These are phyloP conservation scores for Dictyostelium discoideum DNA, from an alignment of 78 protist species.

Conservation along the genomic window DNA sequence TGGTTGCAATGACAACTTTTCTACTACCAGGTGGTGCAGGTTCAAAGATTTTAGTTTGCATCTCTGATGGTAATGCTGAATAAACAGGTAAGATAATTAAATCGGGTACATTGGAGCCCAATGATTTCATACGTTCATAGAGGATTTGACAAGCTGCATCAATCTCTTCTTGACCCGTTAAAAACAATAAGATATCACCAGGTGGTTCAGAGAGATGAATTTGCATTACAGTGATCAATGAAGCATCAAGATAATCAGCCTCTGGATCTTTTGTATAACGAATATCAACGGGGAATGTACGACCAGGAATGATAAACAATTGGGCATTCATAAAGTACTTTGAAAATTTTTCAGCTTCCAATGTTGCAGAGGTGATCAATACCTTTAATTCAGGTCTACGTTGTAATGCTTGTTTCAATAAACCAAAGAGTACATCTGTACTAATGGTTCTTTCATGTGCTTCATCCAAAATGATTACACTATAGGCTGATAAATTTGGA, in stretches of 20 bases:
- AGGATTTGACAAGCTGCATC: conserved; percentile 98
- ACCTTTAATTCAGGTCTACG: conserved; percentile 94
- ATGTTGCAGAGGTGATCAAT: conserved; percentile 99
- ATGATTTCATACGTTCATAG: conserved; percentile 96
- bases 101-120: conserved; percentile 93
- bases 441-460: conserved; percentile 99
- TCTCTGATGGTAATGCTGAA: conserved; percentile 95
- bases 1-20: conserved; percentile 93
- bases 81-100: conserved; percentile 94
- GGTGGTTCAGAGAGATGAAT: conserved; percentile 97
- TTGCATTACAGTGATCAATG: conserved; percentile 97
- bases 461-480: conserved; percentile 97
- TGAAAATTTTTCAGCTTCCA: conserved; percentile 98
- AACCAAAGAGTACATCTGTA: conserved; percentile 99
- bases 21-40: conserved; percentile 94
- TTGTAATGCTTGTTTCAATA: conserved; percentile 89
- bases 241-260: conserved; percentile 98
- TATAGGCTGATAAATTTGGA: conserved; percentile 77
- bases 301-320: conserved; percentile 96
- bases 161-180: conserved; percentile 99
- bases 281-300: conserved; percentile 95
- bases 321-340: conserved; percentile 94
- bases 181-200: conserved; percentile 98
- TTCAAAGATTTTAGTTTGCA: conserved; percentile 97
- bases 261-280: conserved; percentile 96